Conservation (phyloP, 2,329 filamentous ascomycete genomes). For the Hypoxylon sp. region DNA sequence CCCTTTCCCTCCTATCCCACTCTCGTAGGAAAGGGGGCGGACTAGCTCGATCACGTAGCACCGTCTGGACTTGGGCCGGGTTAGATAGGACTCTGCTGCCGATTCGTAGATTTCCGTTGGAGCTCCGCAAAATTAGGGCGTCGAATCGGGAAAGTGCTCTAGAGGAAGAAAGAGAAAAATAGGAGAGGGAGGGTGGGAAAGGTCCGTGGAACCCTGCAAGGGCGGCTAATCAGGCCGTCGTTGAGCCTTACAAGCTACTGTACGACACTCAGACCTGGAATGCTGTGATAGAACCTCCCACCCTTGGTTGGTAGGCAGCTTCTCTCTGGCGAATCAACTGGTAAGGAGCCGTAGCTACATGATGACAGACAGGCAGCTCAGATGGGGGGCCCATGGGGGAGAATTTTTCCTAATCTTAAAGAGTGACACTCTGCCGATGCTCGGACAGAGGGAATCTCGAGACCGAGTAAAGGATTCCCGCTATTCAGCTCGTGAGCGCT, state of each 20-base stretch:
- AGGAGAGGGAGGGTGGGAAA: too few species aligned
- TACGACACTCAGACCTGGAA: slow-evolving; percentile 1
- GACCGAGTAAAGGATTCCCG: slow-evolving; percentile 6
- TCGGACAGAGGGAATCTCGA: not conserved
- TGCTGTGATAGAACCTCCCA: not conserved
- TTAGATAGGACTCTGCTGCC: slow-evolving; percentile 8
- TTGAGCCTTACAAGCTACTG: slow-evolving; percentile 12
- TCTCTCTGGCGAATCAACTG: not conserved
- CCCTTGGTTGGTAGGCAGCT: not conserved
- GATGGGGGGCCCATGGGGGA: slow-evolving; percentile 1
- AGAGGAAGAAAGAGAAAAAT: not conserved
- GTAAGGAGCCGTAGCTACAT: slow-evolving; percentile 3
- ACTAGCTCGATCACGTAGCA: slow-evolving; percentile 5
- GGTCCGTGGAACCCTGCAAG: too few species aligned
- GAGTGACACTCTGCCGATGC: slow-evolving; percentile 5
- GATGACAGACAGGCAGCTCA: slow-evolving; percentile 6
- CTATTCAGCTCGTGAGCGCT: not conserved
- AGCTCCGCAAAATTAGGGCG: slow-evolving; percentile 6
- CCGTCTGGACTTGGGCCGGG: too few species aligned
- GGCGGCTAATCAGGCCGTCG: not conserved
- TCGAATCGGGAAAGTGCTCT: slow-evolving; percentile 11
- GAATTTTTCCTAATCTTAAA: not conserved
- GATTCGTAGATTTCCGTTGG: not conserved
- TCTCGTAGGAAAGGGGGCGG: slow-evolving; percentile 2
- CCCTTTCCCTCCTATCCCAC: slow-evolving; percentile 4